Percentiles rank a stretch among this genome's conserved stretches.
These are phyloP conservation scores for Lachnellula cervina DNA, from an alignment of 2,329 filamentous ascomycete genomes.

Conservation along the genomic window DNA sequence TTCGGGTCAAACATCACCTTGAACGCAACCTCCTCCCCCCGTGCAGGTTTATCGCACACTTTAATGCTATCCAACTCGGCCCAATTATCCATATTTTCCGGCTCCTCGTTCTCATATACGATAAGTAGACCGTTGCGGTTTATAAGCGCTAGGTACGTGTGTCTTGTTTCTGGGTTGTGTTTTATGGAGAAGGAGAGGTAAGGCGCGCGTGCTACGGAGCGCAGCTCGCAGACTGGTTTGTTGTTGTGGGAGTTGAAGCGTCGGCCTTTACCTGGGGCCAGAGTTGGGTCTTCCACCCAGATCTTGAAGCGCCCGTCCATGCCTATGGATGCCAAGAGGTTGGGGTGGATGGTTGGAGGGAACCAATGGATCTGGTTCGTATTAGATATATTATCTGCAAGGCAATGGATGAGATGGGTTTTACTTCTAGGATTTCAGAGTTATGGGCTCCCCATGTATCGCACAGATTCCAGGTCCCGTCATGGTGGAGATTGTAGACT, in stretches of 20 bases:
- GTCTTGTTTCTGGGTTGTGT: conserved; percentile 69
- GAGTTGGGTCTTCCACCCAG: conserved; percentile 86
- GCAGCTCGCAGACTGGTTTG: conserved; percentile 44
- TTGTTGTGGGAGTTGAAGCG: conserved; percentile 74
- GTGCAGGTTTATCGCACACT: conserved; percentile 63
- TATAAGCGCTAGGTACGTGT: conserved; percentile 81
- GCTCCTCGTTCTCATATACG: conserved; percentile 79
- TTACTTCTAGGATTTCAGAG: conserved; percentile 82
- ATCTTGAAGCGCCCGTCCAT: conserved; percentile 87
- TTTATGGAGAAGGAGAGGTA: conserved; percentile 81
- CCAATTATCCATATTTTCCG: conserved; percentile 76
- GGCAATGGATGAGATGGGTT: conserved; percentile 26
- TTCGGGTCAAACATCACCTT: conserved; percentile 85
- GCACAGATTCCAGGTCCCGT: conserved; percentile 71
- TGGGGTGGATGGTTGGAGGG: conserved; percentile 78
- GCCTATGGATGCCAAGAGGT: conserved; percentile 81
- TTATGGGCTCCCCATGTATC: conserved; percentile 90
- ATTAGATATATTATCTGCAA: not conserved
- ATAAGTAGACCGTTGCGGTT: conserved; percentile 75
- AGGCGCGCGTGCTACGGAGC: conserved; percentile 35
- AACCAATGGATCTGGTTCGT: conserved; percentile 78
- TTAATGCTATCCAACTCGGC: conserved; percentile 69
- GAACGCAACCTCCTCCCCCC: conserved; percentile 85
- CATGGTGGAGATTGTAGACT: conserved; percentile 79
- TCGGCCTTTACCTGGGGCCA: conserved; percentile 66